phyloP scores from a whole-genome alignment of 352 stramenopile genomes.

The Phytophthora podocarpi region DNA sequence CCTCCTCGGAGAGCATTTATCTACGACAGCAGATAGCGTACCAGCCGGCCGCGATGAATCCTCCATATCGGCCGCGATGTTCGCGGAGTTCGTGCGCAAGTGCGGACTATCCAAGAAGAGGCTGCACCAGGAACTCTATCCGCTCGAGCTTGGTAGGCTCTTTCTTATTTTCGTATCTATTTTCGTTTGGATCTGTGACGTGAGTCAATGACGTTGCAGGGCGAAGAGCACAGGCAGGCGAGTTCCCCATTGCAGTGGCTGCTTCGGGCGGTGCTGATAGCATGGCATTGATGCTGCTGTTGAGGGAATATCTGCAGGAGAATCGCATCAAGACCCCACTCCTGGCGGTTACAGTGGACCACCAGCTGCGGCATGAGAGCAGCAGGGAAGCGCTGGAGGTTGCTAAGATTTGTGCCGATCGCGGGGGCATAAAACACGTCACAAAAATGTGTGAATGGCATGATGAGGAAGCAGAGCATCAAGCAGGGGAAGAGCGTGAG shows the following conservation, averaged over 20 bases:
- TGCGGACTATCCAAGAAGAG: slow-evolving; percentile 46
- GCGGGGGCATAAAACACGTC: slow-evolving; percentile 56
- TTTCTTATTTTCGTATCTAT: neutral
- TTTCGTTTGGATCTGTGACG: slow-evolving; percentile 14
- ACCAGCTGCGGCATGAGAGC: slow-evolving; percentile 71
- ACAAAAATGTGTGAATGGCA: slow-evolving; percentile 64
- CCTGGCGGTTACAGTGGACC: slow-evolving; percentile 82
- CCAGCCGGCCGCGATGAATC: neutral
- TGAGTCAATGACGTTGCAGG: slow-evolving; percentile 17
- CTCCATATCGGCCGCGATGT: slow-evolving; percentile 38
- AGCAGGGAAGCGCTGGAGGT: slow-evolving; percentile 61
- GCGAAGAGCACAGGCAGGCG: slow-evolving; percentile 6
- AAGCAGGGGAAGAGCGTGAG: neutral
- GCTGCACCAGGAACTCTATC: slow-evolving; percentile 47
- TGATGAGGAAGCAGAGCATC: slow-evolving; percentile 5
- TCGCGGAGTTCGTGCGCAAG: slow-evolving; percentile 43
- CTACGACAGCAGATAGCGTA: neutral
- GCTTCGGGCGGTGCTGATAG: slow-evolving; percentile 82
- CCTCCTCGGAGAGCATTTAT: neutral
- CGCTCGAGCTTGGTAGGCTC: slow-evolving; percentile 24
- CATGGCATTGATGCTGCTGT: slow-evolving; percentile 79
- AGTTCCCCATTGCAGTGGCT: slow-evolving; percentile 73
- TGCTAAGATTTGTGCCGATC: slow-evolving; percentile 42
- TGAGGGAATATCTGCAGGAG: slow-evolving; percentile 63
- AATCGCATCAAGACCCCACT: slow-evolving; percentile 62